Evolutionary conservation across 2,329 filamentous ascomycete genomes (phyloP), one percentile per base, ranked within the genome.

Genomic region (Phyllosticta citrichinensis): DNA sequence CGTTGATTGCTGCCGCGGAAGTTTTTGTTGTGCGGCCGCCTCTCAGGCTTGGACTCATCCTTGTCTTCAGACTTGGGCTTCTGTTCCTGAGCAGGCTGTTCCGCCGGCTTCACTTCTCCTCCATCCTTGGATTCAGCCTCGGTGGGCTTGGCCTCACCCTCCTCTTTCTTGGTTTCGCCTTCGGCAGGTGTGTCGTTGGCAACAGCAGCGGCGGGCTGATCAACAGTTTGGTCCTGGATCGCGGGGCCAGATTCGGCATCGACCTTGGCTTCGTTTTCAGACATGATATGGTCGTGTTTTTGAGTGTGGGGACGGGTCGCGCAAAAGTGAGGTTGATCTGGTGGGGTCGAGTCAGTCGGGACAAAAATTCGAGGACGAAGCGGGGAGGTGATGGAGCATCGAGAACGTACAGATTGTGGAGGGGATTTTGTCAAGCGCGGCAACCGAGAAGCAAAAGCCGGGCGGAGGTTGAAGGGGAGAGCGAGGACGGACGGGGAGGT

Each of bases 161-260:
- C 40, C 6, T 47, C 40, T n/a, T 47, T 47, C n/a, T 47, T 47
- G 40, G 3, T n/a, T 47, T 60, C 51, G 22, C 25, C 52, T 19
- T 54, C 11, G 17, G 33, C 22, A 35, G 30, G n/a, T 20, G n/a
- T 33, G 27, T 57, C 40, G 2, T 22, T 27, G 55, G 27, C 14
- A 19, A 19, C 59, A 11, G 35, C 20, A 8, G 61, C 62, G 19
- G 47, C 50, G 35, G 52, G 24, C 25, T 52, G 35, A 5, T 60
- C 59, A 19, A 56, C 62, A 27, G 62, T 56, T 54, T 65, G 60
- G 27, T 67, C 64, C 47, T 62, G 19, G 20, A 58, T 61, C 40
- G 62, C 61, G 20, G 63, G 61, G 24, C 63, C 59, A n/a, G 64
- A 61, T 52, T 66, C 64, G 47, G 64, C 60, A 62, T 70, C 66